Conservation (phyloP, 2,329 filamentous ascomycete species). For the Cladophialophora yegresii region DNA sequence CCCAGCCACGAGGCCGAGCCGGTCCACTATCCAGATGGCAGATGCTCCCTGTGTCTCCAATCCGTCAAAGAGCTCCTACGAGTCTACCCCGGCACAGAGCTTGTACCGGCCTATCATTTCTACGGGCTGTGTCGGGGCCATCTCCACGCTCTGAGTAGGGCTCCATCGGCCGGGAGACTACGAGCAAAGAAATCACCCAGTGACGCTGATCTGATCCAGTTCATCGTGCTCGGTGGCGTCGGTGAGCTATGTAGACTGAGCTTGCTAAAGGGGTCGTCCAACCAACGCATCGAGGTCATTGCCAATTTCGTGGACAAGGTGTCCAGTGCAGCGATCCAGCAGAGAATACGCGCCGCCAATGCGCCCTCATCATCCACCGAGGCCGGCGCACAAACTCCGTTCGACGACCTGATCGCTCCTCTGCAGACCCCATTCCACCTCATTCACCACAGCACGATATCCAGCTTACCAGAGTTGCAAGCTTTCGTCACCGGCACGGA, state of each 20-base stretch:
- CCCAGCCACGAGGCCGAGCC: conserved; percentile 17
- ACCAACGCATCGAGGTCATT: conserved; percentile 28
- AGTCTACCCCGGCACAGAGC: conserved; percentile 24
- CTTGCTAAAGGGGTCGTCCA: conserved; percentile 33
- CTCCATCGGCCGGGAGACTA: conserved; percentile 31
- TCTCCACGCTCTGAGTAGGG: conserved; percentile 28
- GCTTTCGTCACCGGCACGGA: conserved; percentile 22
- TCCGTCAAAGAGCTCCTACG: conserved; percentile 21
- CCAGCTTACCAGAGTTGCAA: conserved; percentile 17
- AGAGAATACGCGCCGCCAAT: conserved; percentile 2
- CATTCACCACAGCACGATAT: conserved; percentile 20
- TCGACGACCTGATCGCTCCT: conserved; percentile 9
- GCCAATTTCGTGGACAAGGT: conserved; percentile 29
- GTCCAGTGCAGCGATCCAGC: conserved; percentile 9
- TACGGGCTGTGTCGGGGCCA: conserved; percentile 31
- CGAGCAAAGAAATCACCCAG: conserved; percentile 28
- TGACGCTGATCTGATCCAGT: conserved; percentile 29
- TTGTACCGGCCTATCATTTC: conserved; percentile 33
- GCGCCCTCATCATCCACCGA: neutral
- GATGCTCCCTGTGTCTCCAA: conserved; percentile 21
- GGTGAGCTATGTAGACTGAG: conserved; percentile 29
- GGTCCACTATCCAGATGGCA: neutral
- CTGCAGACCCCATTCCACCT: conserved; percentile 14
- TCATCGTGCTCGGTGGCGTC: conserved; percentile 32
- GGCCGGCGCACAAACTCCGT: neutral